These are phyloP conservation scores for Brasilioporus rufonigricans DNA, from an alignment of 768 basidiomycete genomes.

Conservation along the genomic window DNA sequence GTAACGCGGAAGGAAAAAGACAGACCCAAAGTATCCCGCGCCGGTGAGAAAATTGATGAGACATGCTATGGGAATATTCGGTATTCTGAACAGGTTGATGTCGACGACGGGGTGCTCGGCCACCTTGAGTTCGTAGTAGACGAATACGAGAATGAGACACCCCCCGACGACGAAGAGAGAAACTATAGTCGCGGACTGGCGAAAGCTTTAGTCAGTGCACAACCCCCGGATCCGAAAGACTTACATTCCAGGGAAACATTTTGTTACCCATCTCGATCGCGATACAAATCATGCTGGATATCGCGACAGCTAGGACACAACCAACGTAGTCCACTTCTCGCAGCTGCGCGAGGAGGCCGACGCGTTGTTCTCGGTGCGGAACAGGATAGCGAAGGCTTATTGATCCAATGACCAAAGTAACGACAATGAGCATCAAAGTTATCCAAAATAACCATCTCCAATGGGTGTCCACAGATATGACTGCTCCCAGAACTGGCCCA, in stretches of 20 bases:
- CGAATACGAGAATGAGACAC: conserved; percentile 33
- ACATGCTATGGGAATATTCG: conserved; percentile 35
- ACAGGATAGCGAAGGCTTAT: conserved; percentile 32
- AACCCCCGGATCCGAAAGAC: conserved; percentile 4
- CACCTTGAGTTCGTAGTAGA: conserved; percentile 34
- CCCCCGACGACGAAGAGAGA: conserved; percentile 28
- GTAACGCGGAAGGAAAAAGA: conserved; percentile 39
- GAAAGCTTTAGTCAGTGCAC: conserved; percentile 3
- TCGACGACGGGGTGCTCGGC: conserved; percentile 35
- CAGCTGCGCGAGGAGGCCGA: conserved; percentile 33
- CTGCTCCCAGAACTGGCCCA: conserved; percentile 47
- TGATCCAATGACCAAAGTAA: conserved; percentile 28
- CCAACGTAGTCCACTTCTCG: conserved; percentile 35
- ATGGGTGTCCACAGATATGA: conserved; percentile 39
- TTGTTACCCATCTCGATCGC: conserved; percentile 41
- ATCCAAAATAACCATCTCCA: conserved; percentile 52
- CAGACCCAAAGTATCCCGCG: conserved; percentile 36
- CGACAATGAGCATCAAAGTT: conserved; percentile 32
- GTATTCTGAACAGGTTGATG: conserved; percentile 31
- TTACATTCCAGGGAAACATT: conserved; percentile 33
- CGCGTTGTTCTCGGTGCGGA: conserved; percentile 30
- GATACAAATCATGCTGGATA: conserved; percentile 35
- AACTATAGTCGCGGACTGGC: conserved; percentile 31
- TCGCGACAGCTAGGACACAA: conserved; percentile 28
- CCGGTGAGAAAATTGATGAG: conserved; percentile 39